These are phyloP conservation scores for Thalassiosira livingstoniorum DNA, from an alignment of 352 stramenopile genomes.

Conservation along the genomic window DNA sequence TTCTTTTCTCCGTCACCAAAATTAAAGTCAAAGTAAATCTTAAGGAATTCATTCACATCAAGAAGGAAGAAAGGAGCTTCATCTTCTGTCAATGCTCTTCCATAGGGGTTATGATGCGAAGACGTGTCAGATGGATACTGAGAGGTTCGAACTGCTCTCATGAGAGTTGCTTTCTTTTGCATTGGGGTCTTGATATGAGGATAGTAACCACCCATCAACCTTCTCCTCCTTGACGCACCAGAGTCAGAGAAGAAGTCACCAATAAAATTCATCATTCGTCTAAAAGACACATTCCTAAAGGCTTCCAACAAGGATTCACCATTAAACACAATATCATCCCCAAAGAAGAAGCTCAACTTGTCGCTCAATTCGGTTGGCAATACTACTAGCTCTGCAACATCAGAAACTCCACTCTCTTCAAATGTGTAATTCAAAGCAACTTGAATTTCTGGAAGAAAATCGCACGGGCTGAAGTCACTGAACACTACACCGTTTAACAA, in stretches of 20 bases:
- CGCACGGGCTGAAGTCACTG: constrained; percentile 30
- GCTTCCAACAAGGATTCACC: constrained; percentile 42
- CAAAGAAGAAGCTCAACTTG: constrained; percentile 17
- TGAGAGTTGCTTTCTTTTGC: constrained; percentile 24
- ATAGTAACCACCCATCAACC: not conserved
- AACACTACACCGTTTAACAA: not conserved
- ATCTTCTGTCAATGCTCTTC: constrained; percentile 7
- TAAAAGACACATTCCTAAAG: constrained; percentile 35
- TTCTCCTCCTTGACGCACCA: constrained; percentile 9
- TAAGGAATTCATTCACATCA: constrained; percentile 32
- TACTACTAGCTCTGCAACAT: constrained; percentile 29
- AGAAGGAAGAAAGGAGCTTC: constrained; percentile 11
- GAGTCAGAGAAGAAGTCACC: not conserved
- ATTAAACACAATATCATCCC: constrained; percentile 23
- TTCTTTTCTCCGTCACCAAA: constrained; percentile 54
- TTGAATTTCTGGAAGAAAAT: constrained; percentile 39
- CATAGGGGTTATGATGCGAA: no score
- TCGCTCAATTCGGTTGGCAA: constrained; percentile 16
- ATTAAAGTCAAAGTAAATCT: constrained; percentile 49
- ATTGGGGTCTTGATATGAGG: constrained; percentile 12
- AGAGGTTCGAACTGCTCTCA: constrained; percentile 23
- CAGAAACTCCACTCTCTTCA: constrained; percentile 8
- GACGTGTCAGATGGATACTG: not conserved
- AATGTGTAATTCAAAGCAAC: constrained; percentile 16
- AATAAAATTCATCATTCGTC: constrained; percentile 35